Evolutionary conservation across 164 flowering plant species (phyloP).

Genomic region (Litsea cubeba): DNA sequence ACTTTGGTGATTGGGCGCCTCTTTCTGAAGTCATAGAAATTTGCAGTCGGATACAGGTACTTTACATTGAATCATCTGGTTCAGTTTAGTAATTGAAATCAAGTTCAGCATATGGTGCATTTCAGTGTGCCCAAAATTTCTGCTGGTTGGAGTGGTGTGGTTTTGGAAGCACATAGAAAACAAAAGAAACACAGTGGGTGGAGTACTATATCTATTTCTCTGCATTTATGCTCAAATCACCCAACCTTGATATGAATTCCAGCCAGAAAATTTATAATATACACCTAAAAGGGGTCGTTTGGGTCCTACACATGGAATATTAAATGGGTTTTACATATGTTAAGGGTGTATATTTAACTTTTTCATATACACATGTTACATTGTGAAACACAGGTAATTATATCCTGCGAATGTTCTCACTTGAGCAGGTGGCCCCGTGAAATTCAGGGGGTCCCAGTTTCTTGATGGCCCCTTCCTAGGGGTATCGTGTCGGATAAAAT

Average conservation of each 20-base stretch:
- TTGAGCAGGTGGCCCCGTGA: too few species aligned
- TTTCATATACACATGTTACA: not conserved
- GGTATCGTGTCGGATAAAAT: too few species aligned
- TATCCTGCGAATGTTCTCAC: too few species aligned
- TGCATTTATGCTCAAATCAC: not conserved
- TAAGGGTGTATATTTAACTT: too few species aligned
- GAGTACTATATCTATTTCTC: not conserved
- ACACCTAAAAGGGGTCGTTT: too few species aligned
- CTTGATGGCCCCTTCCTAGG: too few species aligned
- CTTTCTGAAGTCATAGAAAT: constrained; percentile 57
- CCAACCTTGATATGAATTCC: too few species aligned
- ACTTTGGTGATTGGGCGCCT: constrained; percentile 84
- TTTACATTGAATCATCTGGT: not conserved
- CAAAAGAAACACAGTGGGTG: not conserved
- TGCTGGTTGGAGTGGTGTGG: not conserved
- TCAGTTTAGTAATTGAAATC: not conserved
- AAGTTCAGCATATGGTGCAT: not conserved
- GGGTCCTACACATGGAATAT: too few species aligned
- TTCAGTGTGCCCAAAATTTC: not conserved
- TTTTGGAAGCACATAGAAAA: not conserved
- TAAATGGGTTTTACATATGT: too few species aligned
- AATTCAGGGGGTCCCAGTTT: too few species aligned
- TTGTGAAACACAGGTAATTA: too few species aligned
- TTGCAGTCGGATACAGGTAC: constrained; percentile 51
- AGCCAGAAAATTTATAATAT: too few species aligned